Base-by-base conservation (phyloP, 2,329 filamentous ascomycete genomes). In the Paecilomyces fulvus region DNA sequence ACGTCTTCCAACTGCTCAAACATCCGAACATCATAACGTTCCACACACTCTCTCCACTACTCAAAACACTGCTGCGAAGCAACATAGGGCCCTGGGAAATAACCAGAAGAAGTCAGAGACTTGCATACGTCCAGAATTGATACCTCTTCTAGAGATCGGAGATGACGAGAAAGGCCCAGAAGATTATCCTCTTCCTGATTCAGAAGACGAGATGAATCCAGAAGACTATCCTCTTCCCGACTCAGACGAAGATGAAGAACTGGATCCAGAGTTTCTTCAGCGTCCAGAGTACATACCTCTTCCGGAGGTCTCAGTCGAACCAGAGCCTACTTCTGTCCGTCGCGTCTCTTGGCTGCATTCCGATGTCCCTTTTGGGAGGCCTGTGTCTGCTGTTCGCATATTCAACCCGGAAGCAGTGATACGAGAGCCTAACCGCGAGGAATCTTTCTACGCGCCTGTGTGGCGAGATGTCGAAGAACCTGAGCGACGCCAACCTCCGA, bases 381-480 rank as follows among this genome's bases (percentile, higher is more conserved):
- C 58, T 17, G 23, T 54, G 30, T 60, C 59, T 12, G 20, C 57
- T 3, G 55, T 57, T 17, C 52, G 31, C 2, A 7, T 52, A 3
- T 60, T 60, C 30, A 23, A 46, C 14, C 30, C 28, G 12, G 14
- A 53, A 21, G 37, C 52, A 3, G 54, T 55, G 11, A 51, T 28
- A 21, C 37, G 3, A 21, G 20, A 43, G 8, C 12, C 28, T 5
- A 10, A 11, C 14, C 53, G 53, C 43, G 17, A 31, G n/a, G 61
- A 63, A 56, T 69, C 70, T 1, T 56, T 71, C 51, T 68, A 63
- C 54, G 63, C 67, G 9, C n/a, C 56, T 2, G 63, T 63, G 57
- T 72, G 65, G 62, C 58, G 63, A 17, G 57, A 63, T 25, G 63
- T 63, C 9, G 64, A 70, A 54, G 62, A 60, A 55, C 49, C 52